Percentiles rank a stretch among this genome's conserved stretches.
These are phyloP conservation scores for Tricholoma furcatifolium DNA, from an alignment of 768 basidiomycete genomes.

Conservation along the genomic window DNA sequence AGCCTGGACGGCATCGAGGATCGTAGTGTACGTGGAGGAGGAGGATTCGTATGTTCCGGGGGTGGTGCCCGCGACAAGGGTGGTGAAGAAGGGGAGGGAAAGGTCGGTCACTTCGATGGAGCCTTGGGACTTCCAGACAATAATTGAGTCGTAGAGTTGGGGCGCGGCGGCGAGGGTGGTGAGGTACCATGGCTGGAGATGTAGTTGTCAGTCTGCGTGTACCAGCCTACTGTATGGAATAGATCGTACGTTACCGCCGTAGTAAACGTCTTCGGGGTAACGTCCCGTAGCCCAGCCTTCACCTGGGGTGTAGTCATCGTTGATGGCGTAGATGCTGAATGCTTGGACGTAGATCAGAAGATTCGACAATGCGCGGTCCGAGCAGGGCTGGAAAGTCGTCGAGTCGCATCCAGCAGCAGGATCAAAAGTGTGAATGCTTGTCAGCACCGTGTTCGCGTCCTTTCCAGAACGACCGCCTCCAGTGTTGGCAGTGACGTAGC, in stretches of 20 bases:
- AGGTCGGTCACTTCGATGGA: constrained; percentile 50
- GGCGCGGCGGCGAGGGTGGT: constrained; percentile 69
- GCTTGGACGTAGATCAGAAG: constrained; percentile 66
- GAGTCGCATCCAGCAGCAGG: constrained; percentile 68
- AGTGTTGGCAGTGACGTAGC: constrained; percentile 74
- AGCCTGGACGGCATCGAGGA: constrained; percentile 45
- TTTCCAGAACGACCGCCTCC: constrained; percentile 74
- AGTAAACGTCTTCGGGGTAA: constrained; percentile 75
- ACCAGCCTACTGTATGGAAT: constrained; percentile 17
- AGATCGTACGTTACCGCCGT: constrained; percentile 60
- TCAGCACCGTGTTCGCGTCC: constrained; percentile 72
- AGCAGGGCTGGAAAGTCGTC: constrained; percentile 77
- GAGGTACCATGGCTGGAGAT: constrained; percentile 71
- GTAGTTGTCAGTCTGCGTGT: neutral
- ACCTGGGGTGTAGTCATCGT: constrained; percentile 51
- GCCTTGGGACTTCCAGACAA: constrained; percentile 57
- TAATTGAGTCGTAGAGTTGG: constrained; percentile 71
- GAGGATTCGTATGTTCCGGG: constrained; percentile 51
- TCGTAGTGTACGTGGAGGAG: constrained; percentile 44
- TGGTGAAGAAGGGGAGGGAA: constrained; percentile 72
- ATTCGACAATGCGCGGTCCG: constrained; percentile 69
- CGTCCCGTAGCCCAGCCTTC: constrained; percentile 72
- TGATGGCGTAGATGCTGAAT: constrained; percentile 70
- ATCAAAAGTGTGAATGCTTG: constrained; percentile 79
- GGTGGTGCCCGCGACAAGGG: constrained; percentile 46